Percentiles rank a stretch among this genome's conserved stretches.
These are phyloP conservation scores for Eremomyces bilateralis DNA, from an alignment of 495 filamentous ascomycete genomes.

Conservation along the genomic window DNA sequence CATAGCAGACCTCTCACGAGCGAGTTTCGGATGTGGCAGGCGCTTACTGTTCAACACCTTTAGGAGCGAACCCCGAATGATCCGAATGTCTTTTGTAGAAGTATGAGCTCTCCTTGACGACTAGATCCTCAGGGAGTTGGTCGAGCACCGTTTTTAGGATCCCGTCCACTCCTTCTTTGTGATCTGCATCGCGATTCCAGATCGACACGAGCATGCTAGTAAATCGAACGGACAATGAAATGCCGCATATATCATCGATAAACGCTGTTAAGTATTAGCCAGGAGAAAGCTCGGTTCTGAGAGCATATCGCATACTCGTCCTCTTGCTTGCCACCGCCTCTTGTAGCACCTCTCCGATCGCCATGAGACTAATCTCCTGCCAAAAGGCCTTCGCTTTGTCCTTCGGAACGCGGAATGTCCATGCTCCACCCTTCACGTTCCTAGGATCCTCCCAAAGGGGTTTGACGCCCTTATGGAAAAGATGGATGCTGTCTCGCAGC, in stretches of 20 bases:
- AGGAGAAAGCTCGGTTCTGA: background rate
- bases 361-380: constrained; percentile 57
- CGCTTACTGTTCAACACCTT: too few species aligned
- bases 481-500: constrained; percentile 61
- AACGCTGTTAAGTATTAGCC: constrained; percentile 19
- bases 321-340: constrained; percentile 37
- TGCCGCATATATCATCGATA: constrained; percentile 57
- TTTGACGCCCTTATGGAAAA: constrained; percentile 71
- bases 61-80: constrained; percentile 31
- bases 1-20: too few species aligned
- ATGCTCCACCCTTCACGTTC: constrained; percentile 60
- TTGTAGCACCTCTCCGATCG: constrained; percentile 68
- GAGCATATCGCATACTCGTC: constrained; percentile 24
- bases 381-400: constrained; percentile 49
- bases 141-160: constrained; percentile 47
- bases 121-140: constrained; percentile 40
- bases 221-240: constrained; percentile 50
- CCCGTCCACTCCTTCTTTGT: constrained; percentile 47
- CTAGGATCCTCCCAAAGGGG: constrained; percentile 83
- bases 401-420: constrained; percentile 75
- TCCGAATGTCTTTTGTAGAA: constrained; percentile 41
- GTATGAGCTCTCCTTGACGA: constrained; percentile 45
- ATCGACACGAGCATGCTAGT: constrained; percentile 61
- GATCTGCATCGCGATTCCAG: constrained; percentile 63
- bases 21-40: too few species aligned